Evolutionary conservation across 2,329 filamentous ascomycete genomes (phyloP), one percentile per base, ranked within the genome.

Genomic region (Colletotrichum sp.): DNA sequence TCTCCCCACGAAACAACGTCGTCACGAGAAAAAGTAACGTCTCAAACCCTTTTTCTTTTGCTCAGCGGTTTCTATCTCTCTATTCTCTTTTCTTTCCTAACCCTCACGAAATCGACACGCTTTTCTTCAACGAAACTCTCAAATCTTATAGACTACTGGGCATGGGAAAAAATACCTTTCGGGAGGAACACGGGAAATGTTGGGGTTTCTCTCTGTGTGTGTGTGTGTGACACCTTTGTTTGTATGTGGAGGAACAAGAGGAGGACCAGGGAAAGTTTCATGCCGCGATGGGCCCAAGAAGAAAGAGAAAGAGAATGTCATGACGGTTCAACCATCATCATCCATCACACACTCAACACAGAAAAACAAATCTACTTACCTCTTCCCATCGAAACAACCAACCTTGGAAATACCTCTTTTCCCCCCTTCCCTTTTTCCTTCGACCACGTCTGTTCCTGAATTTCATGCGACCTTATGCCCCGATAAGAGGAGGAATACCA

Each of bases 401-500:
- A 18, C 36, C 36, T 44, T 18, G 36, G 36, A 44, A 44, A 44
- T 44, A 44, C 9, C 22, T 26, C 28, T 36, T 22, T 16, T 13
- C 12, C 26, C n/a, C 28, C 15, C 32, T 52, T 44, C 6, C 6
- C 32, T 39, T n/a, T 24, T 59, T 44, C 22, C 6, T 36, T 32
- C 9, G 36, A 24, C 32, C 26, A 39, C 36, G n/a, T 48, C 22
- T 52, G 18, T 34, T 30, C 44, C 57, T 52, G 32, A 16, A 16
- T 52, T 71, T 55, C 24, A 62, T 67, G 64, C 28, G 52, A 71
- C 32, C 48, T 75, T 62, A 72, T 63, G 72, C 39, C 68, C 68
- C 55, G 52, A 65, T 26, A 75, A 72, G 63, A 57, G 69, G 63
- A 75, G 72, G 69, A 72, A 24, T 71, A 36, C 26, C 34, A 36